Base-by-base conservation (phyloP, 2,329 filamentous ascomycete species). In the Sporothrix dimorphospora region DNA sequence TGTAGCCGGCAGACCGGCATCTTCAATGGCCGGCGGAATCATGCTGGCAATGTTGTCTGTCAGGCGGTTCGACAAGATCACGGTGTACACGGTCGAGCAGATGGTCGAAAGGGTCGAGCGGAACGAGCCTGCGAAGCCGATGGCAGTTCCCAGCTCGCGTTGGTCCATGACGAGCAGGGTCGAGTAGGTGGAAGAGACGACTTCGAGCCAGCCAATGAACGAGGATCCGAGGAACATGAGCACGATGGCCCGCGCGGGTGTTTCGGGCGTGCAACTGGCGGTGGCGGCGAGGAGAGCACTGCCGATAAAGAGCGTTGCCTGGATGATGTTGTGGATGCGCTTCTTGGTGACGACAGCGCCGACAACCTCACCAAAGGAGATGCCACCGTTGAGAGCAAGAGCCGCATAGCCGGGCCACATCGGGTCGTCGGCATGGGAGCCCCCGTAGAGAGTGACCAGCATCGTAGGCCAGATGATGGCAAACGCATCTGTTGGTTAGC, bases 391-490 rank as follows among this genome's bases (percentile, higher is more conserved):
- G 38, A 78, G 76, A 69, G 77, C 76, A 3, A 76, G 77, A 1
- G 77, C 74, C 21, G 77, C 75, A 74, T 76, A 77, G 8, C 77
- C 74, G 2, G 74, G 74, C 19, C 71, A 75, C 73, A 78, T 77
- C 1, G 74, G 70, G 45, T 76, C 66, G 19, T 69, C 70, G 0
- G 55, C 72, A 72, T 78, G 76, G 4, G 77, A 59, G 11, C 55
- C 30, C 2, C 55, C 72, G 71, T 80, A 81, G 45, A 81, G 68
- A 9, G 79, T 77, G n/a, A 76, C 76, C 1, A 80, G 76, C 78
- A 81, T 81, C n/a, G 75, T 74, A 1, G 81, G 80, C 80, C 80
- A 81, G 14, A 82, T 76, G 9, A 82, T 78, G 21, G 80, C 80
- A 65, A 81, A 78, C 57, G 78, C 80, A 72, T 81, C 55, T 38